Evolutionary conservation across 257 asterid species (phyloP).

Genomic region (Catharanthus roseus): DNA sequence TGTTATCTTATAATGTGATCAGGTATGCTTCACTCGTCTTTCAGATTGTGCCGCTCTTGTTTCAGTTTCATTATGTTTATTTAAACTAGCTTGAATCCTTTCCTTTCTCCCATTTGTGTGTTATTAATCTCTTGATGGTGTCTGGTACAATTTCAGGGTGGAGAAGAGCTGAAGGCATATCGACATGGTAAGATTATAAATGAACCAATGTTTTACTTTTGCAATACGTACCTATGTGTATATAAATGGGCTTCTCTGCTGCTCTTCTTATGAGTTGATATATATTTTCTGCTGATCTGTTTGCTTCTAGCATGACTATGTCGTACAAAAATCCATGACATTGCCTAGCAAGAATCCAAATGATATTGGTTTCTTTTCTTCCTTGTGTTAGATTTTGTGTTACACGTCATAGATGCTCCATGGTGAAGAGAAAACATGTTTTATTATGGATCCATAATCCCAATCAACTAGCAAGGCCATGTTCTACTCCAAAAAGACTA

Average conservation of each 20-base stretch:
- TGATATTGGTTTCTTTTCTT: not conserved
- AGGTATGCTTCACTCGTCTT: not conserved
- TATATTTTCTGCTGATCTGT: not conserved
- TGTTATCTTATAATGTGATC: not conserved
- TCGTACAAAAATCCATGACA: not conserved
- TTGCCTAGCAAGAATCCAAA: not conserved
- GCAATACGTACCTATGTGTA: not conserved
- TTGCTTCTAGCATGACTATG: not conserved
- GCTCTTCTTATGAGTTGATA: not conserved
- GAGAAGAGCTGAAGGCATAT: not conserved
- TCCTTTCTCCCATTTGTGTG: not conserved
- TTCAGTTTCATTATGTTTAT: not conserved
- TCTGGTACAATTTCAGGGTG: constrained; percentile 1
- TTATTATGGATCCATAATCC: not conserved
- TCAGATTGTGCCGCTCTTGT: not conserved
- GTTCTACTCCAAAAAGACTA: constrained; percentile 1
- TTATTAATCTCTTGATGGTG: not conserved
- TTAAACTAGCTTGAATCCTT: not conserved
- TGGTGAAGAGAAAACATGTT: not conserved
- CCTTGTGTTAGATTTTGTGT: not conserved
- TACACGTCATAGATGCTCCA: not conserved
- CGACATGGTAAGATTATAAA: not conserved
- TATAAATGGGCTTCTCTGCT: not conserved
- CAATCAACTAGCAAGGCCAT: not conserved
- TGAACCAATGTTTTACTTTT: not conserved